Base-by-base conservation (phyloP, 805 yeast genomes). In the Metschnikowia dekortorum region DNA sequence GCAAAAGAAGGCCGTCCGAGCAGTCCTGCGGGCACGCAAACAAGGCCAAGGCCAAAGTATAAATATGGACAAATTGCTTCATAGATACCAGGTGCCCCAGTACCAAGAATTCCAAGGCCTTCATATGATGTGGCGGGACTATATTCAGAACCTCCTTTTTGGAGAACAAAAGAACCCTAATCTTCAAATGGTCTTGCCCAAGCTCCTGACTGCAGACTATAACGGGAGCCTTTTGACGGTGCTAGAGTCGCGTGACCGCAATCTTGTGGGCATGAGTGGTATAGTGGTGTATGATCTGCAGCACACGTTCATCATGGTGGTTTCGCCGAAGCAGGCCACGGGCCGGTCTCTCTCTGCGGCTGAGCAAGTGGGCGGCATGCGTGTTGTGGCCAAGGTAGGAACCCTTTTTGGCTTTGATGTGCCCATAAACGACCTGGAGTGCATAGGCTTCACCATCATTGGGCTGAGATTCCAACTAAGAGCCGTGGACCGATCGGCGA, bases 231-330 rank as follows among this genome's bases (percentile, higher is more conserved):
- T 66, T 39, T 50, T 89, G 11, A 74, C 73, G 11, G 90, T 90
- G 0, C 59, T 73, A 2, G 77, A 80, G 43, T 74, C 88, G n/a
- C 67, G 69, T 18, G 85, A 84, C 59, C 69, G 74, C 5, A 76
- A 80, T 45, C 61, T 80, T 49, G 73, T 84, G 7, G 95, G 94
- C 0, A 58, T 76, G 32, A 56, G 71, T 36, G 97, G 97, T 0
- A 86, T 90, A 5, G 87, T 90, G 1, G 69, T 88, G 2, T 87
- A 94, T 86, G 97, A 90, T 62, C 79, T 92, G 8, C 89, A 86
- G 63, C 81, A 82, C 56, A 78, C 79, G 52, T 85, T 88, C 61
- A 76, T 88, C 2, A 60, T 89, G 43, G 82, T 83, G 10, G 77
- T 83, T 1, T 78, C 78, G 2, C 44, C 61, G 53, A 51, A 72